phyloP scores from a whole-genome alignment of 2,329 filamentous ascomycete genomes.

The Ceratocystis lukuohia region DNA sequence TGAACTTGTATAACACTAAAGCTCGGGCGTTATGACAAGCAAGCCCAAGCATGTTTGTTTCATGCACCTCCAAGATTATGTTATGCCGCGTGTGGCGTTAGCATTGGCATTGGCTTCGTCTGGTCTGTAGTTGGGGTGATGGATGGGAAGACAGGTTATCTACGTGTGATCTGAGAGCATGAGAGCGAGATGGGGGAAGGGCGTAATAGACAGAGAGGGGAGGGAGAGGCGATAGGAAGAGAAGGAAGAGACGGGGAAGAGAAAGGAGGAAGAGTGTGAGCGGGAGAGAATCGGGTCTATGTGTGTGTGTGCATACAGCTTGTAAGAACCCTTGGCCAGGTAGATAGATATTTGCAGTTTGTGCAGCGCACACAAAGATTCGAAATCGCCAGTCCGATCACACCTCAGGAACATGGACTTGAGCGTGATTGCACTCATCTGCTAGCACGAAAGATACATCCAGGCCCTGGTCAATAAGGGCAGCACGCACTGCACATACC shows the following conservation, averaged over 20 bases:
- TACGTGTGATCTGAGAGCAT: neutral
- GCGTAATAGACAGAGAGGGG: too few species aligned
- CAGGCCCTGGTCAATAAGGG: too few species aligned
- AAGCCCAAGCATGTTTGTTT: constrained; percentile 4
- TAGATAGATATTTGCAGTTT: neutral
- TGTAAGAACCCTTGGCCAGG: neutral
- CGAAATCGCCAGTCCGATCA: neutral
- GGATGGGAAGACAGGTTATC: neutral
- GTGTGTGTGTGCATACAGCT: neutral
- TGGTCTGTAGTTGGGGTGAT: neutral
- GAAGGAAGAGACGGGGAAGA: neutral
- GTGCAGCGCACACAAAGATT: neutral
- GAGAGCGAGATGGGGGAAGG: neutral
- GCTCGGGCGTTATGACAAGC: constrained; percentile 1
- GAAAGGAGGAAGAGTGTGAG: neutral
- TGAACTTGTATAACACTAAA: neutral
- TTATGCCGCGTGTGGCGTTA: constrained; percentile 5
- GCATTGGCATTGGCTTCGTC: neutral
- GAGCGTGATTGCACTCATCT: too few species aligned
- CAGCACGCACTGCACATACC: too few species aligned
- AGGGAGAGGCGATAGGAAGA: neutral
- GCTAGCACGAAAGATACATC: too few species aligned
- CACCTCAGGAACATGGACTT: neutral
- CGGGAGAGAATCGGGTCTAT: neutral
- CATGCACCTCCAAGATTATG: constrained; percentile 7